Conservation (phyloP, 2,329 filamentous ascomycete genomes). For the Sordariomycetes sp. region DNA sequence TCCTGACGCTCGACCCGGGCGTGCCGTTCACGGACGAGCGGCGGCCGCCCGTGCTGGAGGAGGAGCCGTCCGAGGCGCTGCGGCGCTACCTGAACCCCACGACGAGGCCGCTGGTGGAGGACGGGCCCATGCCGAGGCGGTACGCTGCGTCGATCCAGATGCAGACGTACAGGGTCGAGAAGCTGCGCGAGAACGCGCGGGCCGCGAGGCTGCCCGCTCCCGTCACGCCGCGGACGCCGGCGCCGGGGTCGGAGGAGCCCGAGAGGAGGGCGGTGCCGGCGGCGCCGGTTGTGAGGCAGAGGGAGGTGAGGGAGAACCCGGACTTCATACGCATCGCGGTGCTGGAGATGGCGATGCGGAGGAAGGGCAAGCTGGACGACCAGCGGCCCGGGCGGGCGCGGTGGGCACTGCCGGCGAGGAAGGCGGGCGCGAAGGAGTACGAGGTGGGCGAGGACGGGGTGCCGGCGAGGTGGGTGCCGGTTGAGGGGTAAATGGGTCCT, state of each 20-base stretch:
- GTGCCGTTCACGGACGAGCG: slow-evolving; percentile 60
- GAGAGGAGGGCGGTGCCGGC: slow-evolving; percentile 16
- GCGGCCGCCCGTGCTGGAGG: slow-evolving; percentile 49
- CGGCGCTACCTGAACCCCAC: slow-evolving; percentile 59
- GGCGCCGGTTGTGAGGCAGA: slow-evolving; percentile 43
- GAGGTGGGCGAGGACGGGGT: slow-evolving; percentile 47
- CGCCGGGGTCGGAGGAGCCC: slow-evolving; percentile 18
- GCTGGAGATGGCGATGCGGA: slow-evolving; percentile 63
- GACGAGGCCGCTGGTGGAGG: slow-evolving; percentile 23
- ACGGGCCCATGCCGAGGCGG: slow-evolving; percentile 16
- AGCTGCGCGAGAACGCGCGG: slow-evolving; percentile 26
- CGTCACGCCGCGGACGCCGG: slow-evolving; percentile 11
- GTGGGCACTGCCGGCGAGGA: slow-evolving; percentile 57
- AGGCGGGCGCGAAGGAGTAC: slow-evolving; percentile 38
- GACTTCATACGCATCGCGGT: slow-evolving; percentile 63
- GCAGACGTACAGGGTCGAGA: slow-evolving; percentile 57
- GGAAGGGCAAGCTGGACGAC: slow-evolving; percentile 54
- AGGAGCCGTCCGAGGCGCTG: slow-evolving; percentile 55
- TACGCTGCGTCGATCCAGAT: slow-evolving; percentile 62
- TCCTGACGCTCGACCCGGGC: slow-evolving; percentile 55
- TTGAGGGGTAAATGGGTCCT: slow-evolving; percentile 10
- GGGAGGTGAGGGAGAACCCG: slow-evolving; percentile 59
- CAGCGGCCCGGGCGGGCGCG: slow-evolving; percentile 56
- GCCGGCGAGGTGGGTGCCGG: slow-evolving; percentile 46
- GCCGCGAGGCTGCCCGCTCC: slow-evolving; percentile 7